These are phyloP conservation scores for Citrus unshiu DNA, from an alignment of 345 rosid species.

Conservation along the genomic window DNA sequence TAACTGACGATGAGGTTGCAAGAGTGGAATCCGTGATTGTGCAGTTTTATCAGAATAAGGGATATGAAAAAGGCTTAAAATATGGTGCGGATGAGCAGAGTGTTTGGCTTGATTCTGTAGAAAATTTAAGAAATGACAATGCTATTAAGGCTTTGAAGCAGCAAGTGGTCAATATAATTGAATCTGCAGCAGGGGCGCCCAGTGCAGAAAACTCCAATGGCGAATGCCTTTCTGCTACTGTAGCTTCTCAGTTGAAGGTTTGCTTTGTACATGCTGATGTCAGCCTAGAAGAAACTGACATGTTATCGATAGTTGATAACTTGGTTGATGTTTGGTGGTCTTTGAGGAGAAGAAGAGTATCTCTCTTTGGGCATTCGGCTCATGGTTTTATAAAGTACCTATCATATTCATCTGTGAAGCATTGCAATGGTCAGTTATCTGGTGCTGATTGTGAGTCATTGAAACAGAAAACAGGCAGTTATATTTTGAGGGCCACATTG, in stretches of 20 bases:
- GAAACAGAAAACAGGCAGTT: constrained; percentile 56
- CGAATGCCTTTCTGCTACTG: constrained; percentile 52
- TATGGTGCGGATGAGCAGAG: constrained; percentile 30
- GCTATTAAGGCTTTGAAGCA: constrained; percentile 39
- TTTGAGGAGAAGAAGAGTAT: constrained; percentile 76
- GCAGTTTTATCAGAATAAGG: constrained; percentile 37
- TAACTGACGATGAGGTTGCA: constrained; percentile 64
- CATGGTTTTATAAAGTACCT: constrained; percentile 75
- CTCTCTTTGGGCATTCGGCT: constrained; percentile 83
- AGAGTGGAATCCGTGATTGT: constrained; percentile 42
- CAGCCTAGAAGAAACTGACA: constrained; percentile 39
- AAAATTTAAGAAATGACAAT: constrained; percentile 29
- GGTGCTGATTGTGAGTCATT: constrained; percentile 51
- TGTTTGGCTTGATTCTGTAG: constrained; percentile 25
- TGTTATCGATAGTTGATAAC: constrained; percentile 44
- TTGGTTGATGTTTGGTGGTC: constrained; percentile 78
- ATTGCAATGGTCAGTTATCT: constrained; percentile 40
- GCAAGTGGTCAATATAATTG: constrained; percentile 59
- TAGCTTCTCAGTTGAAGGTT: constrained; percentile 58
- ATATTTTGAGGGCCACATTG: constrained; percentile 72
- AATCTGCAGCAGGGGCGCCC: constrained; percentile 65
- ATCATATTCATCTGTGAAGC: constrained; percentile 53
- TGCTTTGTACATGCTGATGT: constrained; percentile 35
- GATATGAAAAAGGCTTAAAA: constrained; percentile 19
- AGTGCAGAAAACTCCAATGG: constrained; percentile 56